A percentile compares a stretch with the other conserved stretches of the same genome.
phyloP scores from a whole-genome alignment of 257 asterid genomes.

The Gardenia jasminoides region DNA sequence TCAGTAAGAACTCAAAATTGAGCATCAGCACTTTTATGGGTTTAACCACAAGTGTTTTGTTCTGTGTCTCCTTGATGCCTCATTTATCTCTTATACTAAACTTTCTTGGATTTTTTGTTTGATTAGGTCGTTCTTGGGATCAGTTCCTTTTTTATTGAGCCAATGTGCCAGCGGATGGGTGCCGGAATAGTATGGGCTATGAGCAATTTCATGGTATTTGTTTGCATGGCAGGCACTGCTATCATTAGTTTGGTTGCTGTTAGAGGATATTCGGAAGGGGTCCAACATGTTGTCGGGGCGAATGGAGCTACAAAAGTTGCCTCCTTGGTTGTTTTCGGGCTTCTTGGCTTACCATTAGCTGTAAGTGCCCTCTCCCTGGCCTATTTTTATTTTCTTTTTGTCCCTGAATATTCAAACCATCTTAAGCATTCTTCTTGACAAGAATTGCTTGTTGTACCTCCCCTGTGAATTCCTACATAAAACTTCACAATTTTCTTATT shows the following conservation, averaged over 20 bases:
- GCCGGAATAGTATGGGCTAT: conserved; percentile 84
- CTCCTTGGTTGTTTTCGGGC: conserved; percentile 77
- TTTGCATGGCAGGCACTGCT: conserved; percentile 94
- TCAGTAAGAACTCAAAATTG: conserved; percentile 90
- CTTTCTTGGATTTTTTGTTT: neutral
- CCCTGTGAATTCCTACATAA: neutral
- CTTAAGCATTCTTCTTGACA: neutral
- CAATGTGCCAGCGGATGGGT: conserved; percentile 81
- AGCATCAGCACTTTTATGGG: conserved; percentile 31
- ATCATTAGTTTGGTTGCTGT: conserved; percentile 64
- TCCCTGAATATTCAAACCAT: neutral
- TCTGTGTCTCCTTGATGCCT: neutral
- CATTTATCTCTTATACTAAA: conserved; percentile 7
- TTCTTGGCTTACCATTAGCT: conserved; percentile 97
- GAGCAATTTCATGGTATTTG: conserved; percentile 80
- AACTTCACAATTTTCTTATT: conserved; percentile 9
- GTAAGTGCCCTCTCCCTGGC: conserved; percentile 43
- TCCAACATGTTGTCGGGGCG: conserved; percentile 79
- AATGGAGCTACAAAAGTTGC: conserved; percentile 64
- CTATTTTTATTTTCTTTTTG: neutral
- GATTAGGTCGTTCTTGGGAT: conserved; percentile 89
- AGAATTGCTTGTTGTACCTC: neutral
- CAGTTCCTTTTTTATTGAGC: conserved; percentile 82
- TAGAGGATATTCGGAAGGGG: conserved; percentile 60
- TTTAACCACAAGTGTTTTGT: conserved; percentile 19